Percentiles rank a stretch among this genome's conserved stretches.
Conservation (phyloP, 306 rosid genomes). For the Inga laurina region DNA sequence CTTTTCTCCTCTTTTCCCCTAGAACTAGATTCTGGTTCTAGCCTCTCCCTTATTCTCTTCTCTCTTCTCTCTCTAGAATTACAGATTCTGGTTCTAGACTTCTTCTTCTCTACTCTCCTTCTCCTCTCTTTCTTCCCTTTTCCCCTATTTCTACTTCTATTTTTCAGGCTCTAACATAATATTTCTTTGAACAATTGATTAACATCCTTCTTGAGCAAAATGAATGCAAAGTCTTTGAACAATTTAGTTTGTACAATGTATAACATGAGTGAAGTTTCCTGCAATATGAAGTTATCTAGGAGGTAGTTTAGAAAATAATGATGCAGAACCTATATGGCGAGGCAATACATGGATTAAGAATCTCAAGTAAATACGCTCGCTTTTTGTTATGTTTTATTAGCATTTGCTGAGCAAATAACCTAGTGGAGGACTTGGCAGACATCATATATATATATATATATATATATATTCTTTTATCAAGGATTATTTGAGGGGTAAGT, state of each 20-base stretch:
- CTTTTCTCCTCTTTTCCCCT: too few relatives aligned
- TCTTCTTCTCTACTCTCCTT: too few relatives aligned
- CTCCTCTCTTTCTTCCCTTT: too few relatives aligned
- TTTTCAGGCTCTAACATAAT: too few relatives aligned
- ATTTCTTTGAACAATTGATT: background rate
- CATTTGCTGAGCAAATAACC: conserved; percentile 66
- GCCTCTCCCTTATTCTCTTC: too few relatives aligned
- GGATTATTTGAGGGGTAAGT: conserved; percentile 93
- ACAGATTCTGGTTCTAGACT: too few relatives aligned
- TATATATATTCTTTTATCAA: conserved; percentile 78
- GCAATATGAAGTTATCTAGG: conserved; percentile 30
- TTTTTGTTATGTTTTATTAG: conserved; percentile 77
- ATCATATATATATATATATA: conserved; percentile 14
- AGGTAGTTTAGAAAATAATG: conserved; percentile 91
- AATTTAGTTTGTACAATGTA: background rate
- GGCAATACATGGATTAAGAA: conserved; percentile 73
- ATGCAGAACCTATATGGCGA: conserved; percentile 79
- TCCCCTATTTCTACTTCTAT: too few relatives aligned
- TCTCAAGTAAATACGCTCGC: conserved; percentile 84
- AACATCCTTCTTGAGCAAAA: background rate
- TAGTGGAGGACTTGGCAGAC: conserved; percentile 68
- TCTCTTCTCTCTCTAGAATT: too few relatives aligned
- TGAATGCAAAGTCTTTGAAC: background rate
- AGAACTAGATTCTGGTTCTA: too few relatives aligned
- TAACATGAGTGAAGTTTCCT: conserved; percentile 4